Conservation (phyloP, 345 rosid species). For the Pugionium cornutum region DNA sequence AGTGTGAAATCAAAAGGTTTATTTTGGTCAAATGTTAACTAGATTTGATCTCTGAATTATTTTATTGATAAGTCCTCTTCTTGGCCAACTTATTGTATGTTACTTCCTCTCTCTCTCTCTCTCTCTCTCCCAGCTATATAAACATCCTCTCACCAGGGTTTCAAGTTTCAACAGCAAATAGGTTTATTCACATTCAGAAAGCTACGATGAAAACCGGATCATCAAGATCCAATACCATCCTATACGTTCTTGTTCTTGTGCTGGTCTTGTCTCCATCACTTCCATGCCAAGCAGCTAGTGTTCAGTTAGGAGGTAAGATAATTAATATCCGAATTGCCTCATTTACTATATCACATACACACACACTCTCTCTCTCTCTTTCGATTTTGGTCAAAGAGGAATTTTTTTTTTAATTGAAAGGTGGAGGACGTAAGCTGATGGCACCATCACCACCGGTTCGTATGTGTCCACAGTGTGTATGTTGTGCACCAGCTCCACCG, state of each 20-base stretch:
- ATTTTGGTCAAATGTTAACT: constrained; percentile 30
- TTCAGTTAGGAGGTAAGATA: constrained; percentile 30
- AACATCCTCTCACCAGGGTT: not conserved
- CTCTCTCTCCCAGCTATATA: constrained; percentile 15
- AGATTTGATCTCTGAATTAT: constrained; percentile 1
- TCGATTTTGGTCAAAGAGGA: not conserved
- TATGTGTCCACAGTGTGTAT: constrained; percentile 40
- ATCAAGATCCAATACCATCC: constrained; percentile 2
- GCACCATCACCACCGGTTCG: constrained; percentile 34
- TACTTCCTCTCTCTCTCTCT: constrained; percentile 16
- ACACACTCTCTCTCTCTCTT: not conserved
- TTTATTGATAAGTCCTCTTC: constrained; percentile 22
- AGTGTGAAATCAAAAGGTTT: constrained; percentile 13
- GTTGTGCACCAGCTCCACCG: constrained; percentile 37
- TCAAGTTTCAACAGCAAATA: constrained; percentile 20
- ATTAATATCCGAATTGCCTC: not conserved
- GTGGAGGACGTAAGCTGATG: constrained; percentile 41
- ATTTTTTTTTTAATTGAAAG: constrained; percentile 10
- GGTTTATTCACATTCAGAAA: constrained; percentile 1
- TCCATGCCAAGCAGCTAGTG: constrained; percentile 29
- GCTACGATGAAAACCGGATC: constrained; percentile 23
- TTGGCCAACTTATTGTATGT: constrained; percentile 30
- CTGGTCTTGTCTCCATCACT: constrained; percentile 33
- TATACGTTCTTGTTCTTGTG: constrained; percentile 26
- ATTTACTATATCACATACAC: not conserved